phyloP scores from a whole-genome alignment of 495 filamentous ascomycete species.

The Neurospora sp. region DNA sequence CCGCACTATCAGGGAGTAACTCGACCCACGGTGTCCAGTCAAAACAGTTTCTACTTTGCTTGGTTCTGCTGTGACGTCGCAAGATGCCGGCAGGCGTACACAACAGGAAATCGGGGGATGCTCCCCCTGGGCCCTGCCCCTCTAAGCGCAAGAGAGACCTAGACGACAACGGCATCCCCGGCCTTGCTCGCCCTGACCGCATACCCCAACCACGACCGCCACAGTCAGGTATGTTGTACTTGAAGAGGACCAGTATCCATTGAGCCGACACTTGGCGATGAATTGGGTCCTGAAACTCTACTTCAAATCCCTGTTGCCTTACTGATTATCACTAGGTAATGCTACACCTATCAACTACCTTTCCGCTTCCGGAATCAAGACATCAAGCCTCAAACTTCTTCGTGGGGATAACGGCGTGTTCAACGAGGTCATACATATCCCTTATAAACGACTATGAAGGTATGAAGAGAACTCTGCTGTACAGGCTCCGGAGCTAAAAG shows the following conservation, averaged over 20 bases:
- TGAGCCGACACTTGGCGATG: not conserved
- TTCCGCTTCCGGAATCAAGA: slow-evolving; percentile 17
- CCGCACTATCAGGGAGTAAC: not conserved
- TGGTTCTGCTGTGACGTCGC: not conserved
- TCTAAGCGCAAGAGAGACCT: slow-evolving; percentile 31
- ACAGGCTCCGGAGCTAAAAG: slow-evolving; percentile 1
- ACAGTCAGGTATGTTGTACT: slow-evolving; percentile 28
- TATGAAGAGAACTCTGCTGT: slow-evolving; percentile 6
- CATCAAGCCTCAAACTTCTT: slow-evolving; percentile 32
- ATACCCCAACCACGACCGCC: slow-evolving; percentile 36
- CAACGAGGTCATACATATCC: slow-evolving; percentile 44
- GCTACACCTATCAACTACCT: slow-evolving; percentile 77
- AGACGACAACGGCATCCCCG: slow-evolving; percentile 28
- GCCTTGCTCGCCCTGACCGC: slow-evolving; percentile 23
- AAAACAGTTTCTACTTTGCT: not conserved
- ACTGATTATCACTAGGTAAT: slow-evolving; percentile 19
- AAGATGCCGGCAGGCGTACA: not conserved
- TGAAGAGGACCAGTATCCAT: not conserved
- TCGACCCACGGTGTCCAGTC: not conserved
- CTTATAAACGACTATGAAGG: slow-evolving; percentile 69
- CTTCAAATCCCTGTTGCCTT: not conserved
- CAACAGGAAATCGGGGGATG: not conserved
- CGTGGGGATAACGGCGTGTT: slow-evolving; percentile 35
- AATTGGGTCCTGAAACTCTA: not conserved
- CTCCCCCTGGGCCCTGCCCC: not conserved